Evolutionary conservation across 2,329 filamentous ascomycete genomes (phyloP).

Genomic region (Calonectria hongkongensis): DNA sequence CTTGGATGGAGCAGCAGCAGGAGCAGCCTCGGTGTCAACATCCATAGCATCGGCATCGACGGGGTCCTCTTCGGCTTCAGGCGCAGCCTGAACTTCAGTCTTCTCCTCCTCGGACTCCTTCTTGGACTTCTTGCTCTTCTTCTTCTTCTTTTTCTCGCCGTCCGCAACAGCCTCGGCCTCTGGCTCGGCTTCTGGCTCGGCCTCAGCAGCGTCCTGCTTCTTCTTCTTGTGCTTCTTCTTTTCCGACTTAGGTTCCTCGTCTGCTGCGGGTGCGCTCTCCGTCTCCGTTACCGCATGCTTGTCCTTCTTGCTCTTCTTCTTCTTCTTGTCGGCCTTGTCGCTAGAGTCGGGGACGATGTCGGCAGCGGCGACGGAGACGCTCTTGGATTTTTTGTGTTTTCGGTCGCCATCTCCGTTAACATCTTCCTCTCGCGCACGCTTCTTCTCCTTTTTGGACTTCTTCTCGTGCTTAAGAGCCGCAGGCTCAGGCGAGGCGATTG

Average conservation of each 20-base stretch:
- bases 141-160: slow-evolving; percentile 55
- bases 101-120: slow-evolving; percentile 54
- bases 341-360: slow-evolving; percentile 53
- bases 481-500: slow-evolving; percentile 57
- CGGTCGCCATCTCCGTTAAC: slow-evolving; percentile 62
- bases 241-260: slow-evolving; percentile 48
- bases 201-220: slow-evolving; percentile 51
- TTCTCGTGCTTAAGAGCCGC: slow-evolving; percentile 60
- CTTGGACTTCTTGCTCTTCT: slow-evolving; percentile 58
- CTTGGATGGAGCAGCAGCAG: slow-evolving; percentile 46
- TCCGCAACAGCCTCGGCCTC: slow-evolving; percentile 39
- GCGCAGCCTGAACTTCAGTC: slow-evolving; percentile 36
- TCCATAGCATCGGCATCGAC: slow-evolving; percentile 63
- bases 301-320: slow-evolving; percentile 57
- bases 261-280: slow-evolving; percentile 35
- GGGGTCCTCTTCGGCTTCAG: slow-evolving; percentile 40
- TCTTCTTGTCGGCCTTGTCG: slow-evolving; percentile 58
- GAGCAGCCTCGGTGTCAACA: slow-evolving; percentile 57
- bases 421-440: slow-evolving; percentile 67
- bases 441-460: slow-evolving; percentile 66
- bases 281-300: slow-evolving; percentile 45
- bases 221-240: slow-evolving; percentile 58
- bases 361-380: slow-evolving; percentile 57
- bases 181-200: slow-evolving; percentile 40
- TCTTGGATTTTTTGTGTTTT: slow-evolving; percentile 71